A percentile compares a stretch with the other conserved stretches of the same genome.
phyloP scores from a whole-genome alignment of 805 yeast species.

The Cyberlindnera xishuangbannaensis region DNA sequence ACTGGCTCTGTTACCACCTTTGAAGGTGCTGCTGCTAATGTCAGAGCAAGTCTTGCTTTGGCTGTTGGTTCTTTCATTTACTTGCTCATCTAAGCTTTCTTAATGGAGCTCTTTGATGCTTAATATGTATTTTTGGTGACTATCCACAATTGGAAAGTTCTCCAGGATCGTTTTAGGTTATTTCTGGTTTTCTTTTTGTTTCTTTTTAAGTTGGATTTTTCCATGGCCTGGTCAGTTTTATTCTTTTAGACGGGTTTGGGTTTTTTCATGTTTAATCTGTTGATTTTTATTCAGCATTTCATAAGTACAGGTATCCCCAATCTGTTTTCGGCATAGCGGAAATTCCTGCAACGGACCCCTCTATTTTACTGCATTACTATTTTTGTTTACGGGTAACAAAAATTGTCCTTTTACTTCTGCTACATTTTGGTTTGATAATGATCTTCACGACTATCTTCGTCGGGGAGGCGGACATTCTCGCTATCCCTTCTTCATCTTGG shows the following conservation, averaged over 20 bases:
- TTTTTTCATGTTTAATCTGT: not conserved
- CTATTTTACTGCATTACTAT: too few relatives aligned
- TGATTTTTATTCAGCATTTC: too few relatives aligned
- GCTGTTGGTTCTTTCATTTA: constrained; percentile 27
- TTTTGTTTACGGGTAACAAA: constrained; percentile 2
- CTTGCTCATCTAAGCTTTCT: constrained; percentile 23
- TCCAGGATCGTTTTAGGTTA: not conserved
- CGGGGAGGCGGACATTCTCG: constrained; percentile 6
- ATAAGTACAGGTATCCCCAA: not conserved
- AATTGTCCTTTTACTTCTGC: constrained; percentile 2
- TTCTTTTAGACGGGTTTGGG: constrained; percentile 1
- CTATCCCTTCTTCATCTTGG: constrained; percentile 5
- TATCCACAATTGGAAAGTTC: not conserved
- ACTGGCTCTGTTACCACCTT: constrained; percentile 7
- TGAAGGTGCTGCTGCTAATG: constrained; percentile 21
- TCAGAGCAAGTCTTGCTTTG: constrained; percentile 20
- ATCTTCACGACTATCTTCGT: constrained; percentile 1
- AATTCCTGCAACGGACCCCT: too few relatives aligned
- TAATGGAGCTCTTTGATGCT: too few relatives aligned
- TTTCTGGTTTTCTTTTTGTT: not conserved
- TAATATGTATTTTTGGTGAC: too few relatives aligned
- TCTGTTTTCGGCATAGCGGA: constrained; percentile 3
- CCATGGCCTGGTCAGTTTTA: not conserved
- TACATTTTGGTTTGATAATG: constrained; percentile 5
- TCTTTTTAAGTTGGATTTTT: constrained; percentile 1